Evolutionary conservation across 2,329 filamentous ascomycete genomes (phyloP), one percentile per base, ranked within the genome.

Genomic region (Hawksworthiomyces lignivorus): DNA sequence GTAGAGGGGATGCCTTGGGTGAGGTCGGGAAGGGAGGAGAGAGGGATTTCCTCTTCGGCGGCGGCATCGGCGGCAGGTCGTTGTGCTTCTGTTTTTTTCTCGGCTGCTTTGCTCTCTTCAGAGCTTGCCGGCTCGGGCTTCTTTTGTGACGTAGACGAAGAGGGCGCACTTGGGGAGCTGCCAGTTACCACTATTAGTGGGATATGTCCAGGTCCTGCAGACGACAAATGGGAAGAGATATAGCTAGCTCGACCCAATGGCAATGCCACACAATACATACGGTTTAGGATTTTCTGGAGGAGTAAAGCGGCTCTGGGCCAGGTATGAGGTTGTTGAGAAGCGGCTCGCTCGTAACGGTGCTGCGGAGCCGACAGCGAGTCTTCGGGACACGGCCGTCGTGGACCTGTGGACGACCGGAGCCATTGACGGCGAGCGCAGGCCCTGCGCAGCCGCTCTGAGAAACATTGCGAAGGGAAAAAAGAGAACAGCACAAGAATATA

Each of bases 1-100:
- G 89, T 95, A 2, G 89, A 95, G 0, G 90, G 90, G 48, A 97
- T 94, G 50, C 90, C 90, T 56, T 90, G 82, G n/a, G 87, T 92
- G 33, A 97, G 72, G 59, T 97, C 89, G 40, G 90, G 90, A 11
- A 96, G 76, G 40, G 86, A 82, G 54, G 82, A 74, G 39, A 76
- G 70, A 19, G 78, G 69, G 51, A 73, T 66, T 45, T 65, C 53
- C 5, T 45, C 39, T 14, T 62, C 39, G 68, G 62, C 36, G 4
- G 26, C 31, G 31, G 46, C 1, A 11, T 29, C 29, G 15, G 32
- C 19, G n/a, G n/a, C n/a, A n/a, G n/a, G n/a, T n/a, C n/a, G 61
- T 49, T 32, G 68, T 62, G 41, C 64, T 54, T 20, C 45, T 30
- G 26, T 35, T 19, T 24, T 48, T n/a, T 21, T 43, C 37, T 59